A percentile compares a stretch with the other conserved stretches of the same genome.
These are phyloP conservation scores for Aspergillus niger DNA, from an alignment of 2,329 filamentous ascomycete species.

Conservation along the genomic window DNA sequence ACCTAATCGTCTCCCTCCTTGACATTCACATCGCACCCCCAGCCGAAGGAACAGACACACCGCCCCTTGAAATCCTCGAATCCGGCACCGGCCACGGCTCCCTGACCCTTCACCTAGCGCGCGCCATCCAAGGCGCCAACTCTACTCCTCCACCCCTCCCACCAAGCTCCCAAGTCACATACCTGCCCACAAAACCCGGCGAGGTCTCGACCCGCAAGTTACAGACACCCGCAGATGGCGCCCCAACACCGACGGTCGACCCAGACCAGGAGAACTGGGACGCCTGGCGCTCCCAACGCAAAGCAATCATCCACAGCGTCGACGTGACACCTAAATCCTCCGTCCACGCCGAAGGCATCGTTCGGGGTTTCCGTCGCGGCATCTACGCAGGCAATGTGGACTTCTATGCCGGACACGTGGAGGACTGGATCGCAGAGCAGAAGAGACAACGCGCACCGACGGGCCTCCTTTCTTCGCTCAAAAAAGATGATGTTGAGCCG, in stretches of 20 bases:
- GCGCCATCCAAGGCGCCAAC: slow-evolving; percentile 75
- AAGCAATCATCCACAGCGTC: slow-evolving; percentile 73
- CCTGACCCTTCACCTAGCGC: slow-evolving; percentile 72
- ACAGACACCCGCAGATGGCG: slow-evolving; percentile 3
- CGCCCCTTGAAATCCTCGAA: slow-evolving; percentile 73
- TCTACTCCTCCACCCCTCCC: slow-evolving; percentile 52
- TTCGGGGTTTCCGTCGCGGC: slow-evolving; percentile 68
- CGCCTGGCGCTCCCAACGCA: slow-evolving; percentile 54
- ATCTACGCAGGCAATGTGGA: slow-evolving; percentile 71
- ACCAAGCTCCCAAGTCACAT: slow-evolving; percentile 33
- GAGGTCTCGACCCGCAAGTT: slow-evolving; percentile 12
- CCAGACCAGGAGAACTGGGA: slow-evolving; percentile 43
- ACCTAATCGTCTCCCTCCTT: slow-evolving; percentile 72
- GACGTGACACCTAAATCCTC: slow-evolving; percentile 67
- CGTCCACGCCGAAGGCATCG: slow-evolving; percentile 63
- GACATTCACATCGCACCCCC: slow-evolving; percentile 66
- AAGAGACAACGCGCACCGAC: slow-evolving; percentile 39
- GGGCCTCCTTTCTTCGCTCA: slow-evolving; percentile 20
- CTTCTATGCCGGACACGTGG: slow-evolving; percentile 70
- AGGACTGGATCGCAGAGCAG: slow-evolving; percentile 62
- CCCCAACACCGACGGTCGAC: slow-evolving; percentile 13
- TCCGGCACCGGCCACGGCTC: slow-evolving; percentile 84
- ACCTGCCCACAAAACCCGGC: slow-evolving; percentile 21
- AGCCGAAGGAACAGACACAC: slow-evolving; percentile 31
- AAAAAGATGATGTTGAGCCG: slow-evolving; percentile 42